Base-by-base conservation (phyloP, 164 flowering plant genomes). In the Dillenia turbinata region DNA sequence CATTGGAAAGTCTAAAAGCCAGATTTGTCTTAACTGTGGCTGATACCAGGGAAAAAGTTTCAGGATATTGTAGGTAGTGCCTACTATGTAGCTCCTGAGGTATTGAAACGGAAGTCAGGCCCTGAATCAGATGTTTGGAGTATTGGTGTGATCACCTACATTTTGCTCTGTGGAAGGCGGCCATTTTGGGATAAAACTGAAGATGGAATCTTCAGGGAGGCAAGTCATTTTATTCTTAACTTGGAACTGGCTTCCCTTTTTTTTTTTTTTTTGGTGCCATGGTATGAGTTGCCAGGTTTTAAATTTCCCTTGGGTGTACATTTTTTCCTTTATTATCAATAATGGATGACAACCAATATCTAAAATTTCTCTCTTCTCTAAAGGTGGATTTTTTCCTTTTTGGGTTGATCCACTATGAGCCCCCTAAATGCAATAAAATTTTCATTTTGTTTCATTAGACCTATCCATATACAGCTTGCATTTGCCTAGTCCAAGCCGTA, bases 41-140 rank as follows among this genome's bases (percentile, higher is more conserved):
- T 64, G 43, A 61, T 65, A 78, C 70, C 86, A 93, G 97, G 93
- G 65, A 88, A 77, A 69, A 88, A 70, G 72, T 93, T 93, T 74
- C 78, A 65, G 47, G 98, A 93, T 69, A 93, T 93, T 67, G 98
- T 93, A 58, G 98, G 98, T n/a, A 93, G 98, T 76, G 98, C 98
- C 45, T 93, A 93, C 63, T 95, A 95, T 81, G 99, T 95, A 71
- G 97, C 99, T 44, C 99, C 97, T 26, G 97, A 95, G 76, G 99
- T 95, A 51, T 70, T 95, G 64, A 95, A 81, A 70, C 92, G 97
- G 44, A 88, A 77, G 73, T 95, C 97, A 33, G 99, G 99, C 9
- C 99, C 99, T 47, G 99, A 95, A 71, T 92, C 97, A 44, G 99
- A 95, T 86, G 97, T 84, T n/a, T 95, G 99, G 97, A 92, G 99